phyloP scores from a whole-genome alignment of 495 filamentous ascomycete genomes.

The Podospora tetraspora region DNA sequence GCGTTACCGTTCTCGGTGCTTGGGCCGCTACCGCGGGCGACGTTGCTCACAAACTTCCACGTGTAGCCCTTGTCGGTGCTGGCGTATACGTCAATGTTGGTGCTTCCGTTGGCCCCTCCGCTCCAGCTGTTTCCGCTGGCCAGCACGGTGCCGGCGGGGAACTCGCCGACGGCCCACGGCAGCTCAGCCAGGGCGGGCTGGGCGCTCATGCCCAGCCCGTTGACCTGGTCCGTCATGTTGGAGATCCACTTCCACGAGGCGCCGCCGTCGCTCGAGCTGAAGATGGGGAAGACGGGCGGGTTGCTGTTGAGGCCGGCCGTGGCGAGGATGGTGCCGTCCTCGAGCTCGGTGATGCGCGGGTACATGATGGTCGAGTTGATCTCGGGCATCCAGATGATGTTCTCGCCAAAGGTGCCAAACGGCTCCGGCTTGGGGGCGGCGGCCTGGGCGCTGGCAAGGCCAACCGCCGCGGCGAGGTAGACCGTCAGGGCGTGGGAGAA shows the following conservation, averaged over 20 bases:
- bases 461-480: conserved; percentile 1
- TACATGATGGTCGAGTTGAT: conserved; percentile 38
- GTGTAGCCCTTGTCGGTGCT: conserved; percentile 53
- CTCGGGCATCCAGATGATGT: conserved; percentile 8
- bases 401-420: conserved; percentile 9
- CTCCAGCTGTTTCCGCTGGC: conserved; percentile 56
- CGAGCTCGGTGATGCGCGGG: conserved; percentile 46
- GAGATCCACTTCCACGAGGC: conserved; percentile 56
- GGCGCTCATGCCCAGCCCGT: conserved; percentile 56
- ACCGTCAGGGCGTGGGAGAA: not conserved
- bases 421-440: conserved; percentile 3
- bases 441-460: conserved; percentile 5
- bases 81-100: conserved; percentile 62
- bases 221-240: conserved; percentile 53
- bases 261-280: conserved; percentile 52
- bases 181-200: conserved; percentile 61
- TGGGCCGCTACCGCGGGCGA: conserved; percentile 59
- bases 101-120: conserved; percentile 38
- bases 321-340: conserved; percentile 44
- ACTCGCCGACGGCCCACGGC: conserved; percentile 47
- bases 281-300: conserved; percentile 59
- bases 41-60: conserved; percentile 62
- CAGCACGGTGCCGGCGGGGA: conserved; percentile 52
- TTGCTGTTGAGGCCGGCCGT: conserved; percentile 57
- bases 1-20: conserved; percentile 57